Conservation (phyloP, 495 filamentous ascomycete species). For the Neurospora pannonica region DNA sequence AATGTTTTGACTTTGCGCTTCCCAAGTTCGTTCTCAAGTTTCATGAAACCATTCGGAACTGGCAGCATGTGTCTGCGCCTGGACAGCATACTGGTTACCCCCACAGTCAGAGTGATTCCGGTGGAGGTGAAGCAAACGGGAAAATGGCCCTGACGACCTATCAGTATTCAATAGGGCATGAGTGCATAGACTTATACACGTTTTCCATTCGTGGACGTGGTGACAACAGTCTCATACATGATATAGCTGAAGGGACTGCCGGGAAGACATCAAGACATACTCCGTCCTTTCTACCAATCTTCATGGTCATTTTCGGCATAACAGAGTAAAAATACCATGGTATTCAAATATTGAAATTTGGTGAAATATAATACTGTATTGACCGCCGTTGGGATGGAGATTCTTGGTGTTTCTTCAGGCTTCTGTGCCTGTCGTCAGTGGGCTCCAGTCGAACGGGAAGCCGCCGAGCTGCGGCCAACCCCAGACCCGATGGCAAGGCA, state of each 20-base stretch:
- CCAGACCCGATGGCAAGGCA: constrained; percentile 1
- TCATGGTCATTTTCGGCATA: neutral
- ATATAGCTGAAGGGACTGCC: neutral
- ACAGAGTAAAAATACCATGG: neutral
- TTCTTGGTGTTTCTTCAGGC: constrained; percentile 20
- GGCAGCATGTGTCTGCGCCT: neutral
- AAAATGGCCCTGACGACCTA: neutral
- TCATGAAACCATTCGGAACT: neutral
- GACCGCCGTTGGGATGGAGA: neutral
- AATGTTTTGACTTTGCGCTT: no score
- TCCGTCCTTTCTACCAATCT: neutral
- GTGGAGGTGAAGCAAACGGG: neutral
- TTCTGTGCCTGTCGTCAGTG: constrained; percentile 12
- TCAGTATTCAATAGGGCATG: neutral
- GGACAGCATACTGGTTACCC: neutral
- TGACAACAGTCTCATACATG: neutral
- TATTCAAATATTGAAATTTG: neutral
- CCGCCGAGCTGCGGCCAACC: constrained; percentile 11
- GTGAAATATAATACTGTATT: neutral
- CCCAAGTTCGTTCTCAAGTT: neutral
- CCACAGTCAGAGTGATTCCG: neutral
- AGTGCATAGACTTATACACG: neutral
- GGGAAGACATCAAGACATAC: neutral
- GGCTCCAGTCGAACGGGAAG: neutral
- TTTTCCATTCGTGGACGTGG: neutral